Base-by-base conservation (phyloP, 306 rosid species). In the Ormosia emarginata region DNA sequence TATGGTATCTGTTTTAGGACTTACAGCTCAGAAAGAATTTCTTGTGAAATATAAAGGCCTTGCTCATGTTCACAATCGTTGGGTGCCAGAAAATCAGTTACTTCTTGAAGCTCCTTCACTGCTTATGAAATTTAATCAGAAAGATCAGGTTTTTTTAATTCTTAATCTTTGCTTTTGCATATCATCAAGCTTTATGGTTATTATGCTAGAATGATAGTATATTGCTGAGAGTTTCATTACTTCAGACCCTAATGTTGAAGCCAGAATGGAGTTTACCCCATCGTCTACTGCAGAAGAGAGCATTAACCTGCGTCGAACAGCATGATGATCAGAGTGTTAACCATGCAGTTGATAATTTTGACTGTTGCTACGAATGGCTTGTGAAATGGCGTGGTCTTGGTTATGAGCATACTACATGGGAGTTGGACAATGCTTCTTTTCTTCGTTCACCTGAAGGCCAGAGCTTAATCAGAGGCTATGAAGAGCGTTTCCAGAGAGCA, bases 361-460 rank as follows among this genome's bases (percentile, higher is more conserved):
- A 74, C 65, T 69, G 88, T 74, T 75, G 71, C 43, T 69, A 68
- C 34, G 93, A 90, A 74, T 90, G 94, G 94, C 93, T 90, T 87
- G 97, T 92, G 77, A 89, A 92, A 71, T 92, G 94, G 97, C 76
- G 66, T 56, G 89, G 93, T 72, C 91, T 90, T 79, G 90, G 83
- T 75, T 92, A 90, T 84, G 89, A 87, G 37, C 80, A 79, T 74
- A 90, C 87, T 47, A 86, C 97, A 30, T 92, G 94, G 97, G 97
- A 92, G 84, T 83, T 90, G 87, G 93, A 86, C 34, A 85, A 79
- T 84, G 81, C 87, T 83, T 57, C 84, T 15, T 82, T 89, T 79
- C 82, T 92, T 65, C 36, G 32, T 75, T 89, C 88, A 52, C 72
- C 63, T 18, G 89, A 88, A 64, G 90, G 89, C 71, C 87, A 58